Evolutionary conservation across 2,329 filamentous ascomycete species (phyloP).

Genomic region (Beauveria sp.): DNA sequence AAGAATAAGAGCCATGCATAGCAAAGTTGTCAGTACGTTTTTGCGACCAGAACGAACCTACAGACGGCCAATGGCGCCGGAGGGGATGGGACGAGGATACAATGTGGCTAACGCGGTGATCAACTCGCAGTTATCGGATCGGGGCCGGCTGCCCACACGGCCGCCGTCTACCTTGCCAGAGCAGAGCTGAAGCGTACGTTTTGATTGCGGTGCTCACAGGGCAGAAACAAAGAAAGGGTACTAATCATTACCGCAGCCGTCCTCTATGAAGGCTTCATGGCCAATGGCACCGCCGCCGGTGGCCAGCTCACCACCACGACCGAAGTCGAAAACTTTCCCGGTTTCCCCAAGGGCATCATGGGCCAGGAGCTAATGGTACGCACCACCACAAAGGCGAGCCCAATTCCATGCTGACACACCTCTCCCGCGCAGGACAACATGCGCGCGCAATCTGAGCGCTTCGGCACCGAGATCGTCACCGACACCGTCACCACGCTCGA

Average conservation of each 20-base stretch:
- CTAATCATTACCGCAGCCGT: slow-evolving; percentile 47
- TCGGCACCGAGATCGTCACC: slow-evolving; percentile 86
- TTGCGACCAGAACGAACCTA: slow-evolving; percentile 4
- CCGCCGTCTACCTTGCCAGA: slow-evolving; percentile 89
- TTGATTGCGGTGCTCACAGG: not conserved
- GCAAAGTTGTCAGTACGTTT: slow-evolving; percentile 77
- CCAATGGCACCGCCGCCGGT: slow-evolving; percentile 90
- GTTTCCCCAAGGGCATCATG: slow-evolving; percentile 84
- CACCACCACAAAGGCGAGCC: not conserved
- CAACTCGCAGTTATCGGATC: slow-evolving; percentile 65
- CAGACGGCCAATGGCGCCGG: not conserved
- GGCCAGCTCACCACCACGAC: slow-evolving; percentile 98
- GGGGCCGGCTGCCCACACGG: slow-evolving; percentile 94
- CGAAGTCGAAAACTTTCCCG: slow-evolving; percentile 96
- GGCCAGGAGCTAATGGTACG: slow-evolving; percentile 77
- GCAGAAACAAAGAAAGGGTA: not conserved
- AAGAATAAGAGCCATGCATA: slow-evolving; percentile 67
- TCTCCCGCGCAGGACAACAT: slow-evolving; percentile 61
- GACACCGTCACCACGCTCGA: slow-evolving; percentile 90
- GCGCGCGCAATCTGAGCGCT: slow-evolving; percentile 82
- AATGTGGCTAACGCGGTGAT: not conserved
- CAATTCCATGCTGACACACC: slow-evolving; percentile 2
- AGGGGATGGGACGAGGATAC: not conserved
- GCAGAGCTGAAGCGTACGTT: slow-evolving; percentile 77
- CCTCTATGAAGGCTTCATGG: slow-evolving; percentile 96